phyloP scores from a whole-genome alignment of 2,329 filamentous ascomycete genomes.

The Aspergillus spinulosporus region DNA sequence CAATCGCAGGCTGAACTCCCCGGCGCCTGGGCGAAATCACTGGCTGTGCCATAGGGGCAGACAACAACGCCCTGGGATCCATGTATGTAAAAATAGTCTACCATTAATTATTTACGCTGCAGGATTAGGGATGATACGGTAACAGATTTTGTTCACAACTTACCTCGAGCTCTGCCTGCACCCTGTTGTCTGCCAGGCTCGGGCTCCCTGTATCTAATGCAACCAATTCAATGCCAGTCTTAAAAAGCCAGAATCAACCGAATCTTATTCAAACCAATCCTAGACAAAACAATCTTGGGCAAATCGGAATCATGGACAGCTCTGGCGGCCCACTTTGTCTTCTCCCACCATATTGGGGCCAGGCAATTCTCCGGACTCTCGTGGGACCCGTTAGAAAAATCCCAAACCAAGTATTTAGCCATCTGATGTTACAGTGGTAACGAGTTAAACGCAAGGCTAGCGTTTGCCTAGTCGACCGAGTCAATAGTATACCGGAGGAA shows the following conservation, averaged over 20 bases:
- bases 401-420: neutral
- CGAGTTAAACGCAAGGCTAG: neutral
- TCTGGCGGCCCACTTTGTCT: neutral
- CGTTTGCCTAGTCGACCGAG: neutral
- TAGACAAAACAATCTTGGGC: no score
- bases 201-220: no score
- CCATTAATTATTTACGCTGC: neutral
- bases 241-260: no score
- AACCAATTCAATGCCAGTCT: no score
- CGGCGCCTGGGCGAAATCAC: neutral
- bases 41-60: neutral
- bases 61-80: neutral
- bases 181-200: no score
- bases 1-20: neutral
- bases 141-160: neutral
- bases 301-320: no score
- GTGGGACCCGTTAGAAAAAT: neutral
- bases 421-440: neutral
- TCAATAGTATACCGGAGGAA: neutral
- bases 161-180: neutral
- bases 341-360: neutral
- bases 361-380: neutral
- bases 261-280: no score
- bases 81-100: neutral
- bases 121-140: neutral